Base-by-base conservation (phyloP, 805 yeast genomes). In the Hemisphaericaspora nanyangensis region DNA sequence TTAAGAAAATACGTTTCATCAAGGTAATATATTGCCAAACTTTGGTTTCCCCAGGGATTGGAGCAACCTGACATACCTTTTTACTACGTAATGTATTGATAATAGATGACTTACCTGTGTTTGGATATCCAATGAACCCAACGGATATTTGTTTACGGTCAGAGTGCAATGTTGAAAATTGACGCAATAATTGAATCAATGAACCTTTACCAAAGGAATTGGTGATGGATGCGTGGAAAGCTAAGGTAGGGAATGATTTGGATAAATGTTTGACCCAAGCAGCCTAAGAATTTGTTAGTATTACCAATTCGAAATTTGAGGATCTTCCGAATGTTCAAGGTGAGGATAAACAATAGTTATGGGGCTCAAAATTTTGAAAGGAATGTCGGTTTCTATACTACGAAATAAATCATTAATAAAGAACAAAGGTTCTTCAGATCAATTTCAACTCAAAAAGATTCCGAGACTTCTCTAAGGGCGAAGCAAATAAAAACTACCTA, bases 141-240 rank as follows among this genome's bases (percentile, higher is more conserved):
- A 91, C 96, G 16, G 97, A 89, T 39, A 91, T 89, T 63, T 91
- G 99, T 60, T 89, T 85, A 65, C 97, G 82, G 60, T 91, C 99
- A 39, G 84, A 74, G 60, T 91, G 98, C 48, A 91, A 70, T 26
- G 87, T 76, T 4, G 96, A 85, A 55, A 90, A 93, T 68, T 91
- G 99, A 62, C 99, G 81, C 51, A 91, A 69, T 43, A 91, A 72
- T 65, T 93, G 97, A 58, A 91, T 91, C 55, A 91, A 72, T 20
- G 96, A 86, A 52, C 99, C 99, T 61, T 91, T 91, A 69, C 99
- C 99, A 59, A 91, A 91, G 1, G 99, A 90, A 63, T 91, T 91
- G 47, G 95, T 91, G 53, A 91, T 91, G 1, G 97, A 89, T 1
- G 99, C 98, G 63, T 91, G 99, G 72, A 93, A 91, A 44, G 99